Evolutionary conservation across 2,329 filamentous ascomycete genomes (phyloP).

Genomic region (Elsinoe batatas): DNA sequence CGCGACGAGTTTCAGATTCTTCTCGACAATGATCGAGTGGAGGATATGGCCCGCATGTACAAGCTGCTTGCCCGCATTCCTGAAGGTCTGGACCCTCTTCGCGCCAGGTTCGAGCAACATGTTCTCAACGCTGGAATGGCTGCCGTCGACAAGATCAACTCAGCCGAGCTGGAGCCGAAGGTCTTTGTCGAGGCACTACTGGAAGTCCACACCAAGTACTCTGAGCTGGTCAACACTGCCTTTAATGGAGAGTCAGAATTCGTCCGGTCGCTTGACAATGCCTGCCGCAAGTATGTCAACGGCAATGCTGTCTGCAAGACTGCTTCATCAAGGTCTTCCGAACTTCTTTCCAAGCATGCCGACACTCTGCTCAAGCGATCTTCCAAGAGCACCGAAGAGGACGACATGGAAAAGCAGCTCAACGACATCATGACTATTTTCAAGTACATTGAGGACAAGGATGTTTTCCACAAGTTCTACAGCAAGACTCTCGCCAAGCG

Average conservation of each 20-base stretch:
- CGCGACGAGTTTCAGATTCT: conserved; percentile 93
- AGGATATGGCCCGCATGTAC: conserved; percentile 96
- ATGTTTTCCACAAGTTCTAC: conserved; percentile 99
- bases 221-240: conserved; percentile 78
- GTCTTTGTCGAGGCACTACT: conserved; percentile 91
- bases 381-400: conserved; percentile 83
- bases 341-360: conserved; percentile 89
- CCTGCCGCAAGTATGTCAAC: conserved; percentile 96
- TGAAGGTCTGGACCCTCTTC: conserved; percentile 80
- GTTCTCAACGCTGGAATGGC: conserved; percentile 80
- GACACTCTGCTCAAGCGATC: conserved; percentile 89
- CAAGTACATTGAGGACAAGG: conserved; percentile 99
- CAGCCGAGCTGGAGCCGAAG: conserved; percentile 89
- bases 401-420: conserved; percentile 79
- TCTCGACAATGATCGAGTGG: conserved; percentile 85
- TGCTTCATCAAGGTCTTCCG: conserved; percentile 86
- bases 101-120: conserved; percentile 81
- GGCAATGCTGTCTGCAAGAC: conserved; percentile 92
- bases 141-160: conserved; percentile 82
- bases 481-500: conserved; percentile 92
- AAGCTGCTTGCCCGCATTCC: conserved; percentile 79
- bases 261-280: conserved; percentile 89
- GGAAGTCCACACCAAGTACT: conserved; percentile 89
- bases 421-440: conserved; percentile 98
- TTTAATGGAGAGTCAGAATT: conserved; percentile 97